Conservation (phyloP, 2,329 filamentous ascomycete genomes). For the Capronia americana region DNA sequence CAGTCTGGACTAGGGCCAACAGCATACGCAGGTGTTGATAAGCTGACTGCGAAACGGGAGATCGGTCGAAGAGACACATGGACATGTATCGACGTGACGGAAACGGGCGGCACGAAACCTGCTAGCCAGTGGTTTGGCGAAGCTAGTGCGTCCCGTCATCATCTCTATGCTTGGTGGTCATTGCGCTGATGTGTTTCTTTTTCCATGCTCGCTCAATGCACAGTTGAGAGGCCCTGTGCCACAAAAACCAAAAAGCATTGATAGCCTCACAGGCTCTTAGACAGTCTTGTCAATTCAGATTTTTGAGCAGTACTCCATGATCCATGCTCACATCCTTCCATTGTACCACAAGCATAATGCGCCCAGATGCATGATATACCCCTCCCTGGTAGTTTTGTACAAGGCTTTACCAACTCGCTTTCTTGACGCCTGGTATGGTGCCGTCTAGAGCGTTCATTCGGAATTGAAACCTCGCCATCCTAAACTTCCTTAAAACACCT, state of each 20-base stretch:
- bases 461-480: conserved; percentile 93
- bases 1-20: not conserved
- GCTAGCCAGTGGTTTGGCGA: not conserved
- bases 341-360: not conserved
- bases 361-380: not conserved
- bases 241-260: not conserved
- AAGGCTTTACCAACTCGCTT: conserved; percentile 85
- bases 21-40: not conserved
- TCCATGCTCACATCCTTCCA: not conserved
- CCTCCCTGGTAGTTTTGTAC: conserved; percentile 8
- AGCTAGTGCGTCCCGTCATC: not conserved
- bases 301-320: conserved; percentile 1
- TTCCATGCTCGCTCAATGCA: not conserved
- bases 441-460: conserved; percentile 85
- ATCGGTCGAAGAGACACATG: not conserved
- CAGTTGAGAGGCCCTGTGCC: not conserved
- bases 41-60: not conserved
- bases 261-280: not conserved
- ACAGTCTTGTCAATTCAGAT: not conserved
- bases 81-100: not conserved
- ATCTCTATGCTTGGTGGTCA: not conserved
- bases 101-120: not conserved
- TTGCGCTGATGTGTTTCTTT: not conserved
- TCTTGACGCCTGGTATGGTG: conserved; percentile 87
- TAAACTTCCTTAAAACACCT: conserved; percentile 92